Evolutionary conservation across 2,329 filamentous ascomycete species (phyloP).

Genomic region (Bipolaris oryzae): DNA sequence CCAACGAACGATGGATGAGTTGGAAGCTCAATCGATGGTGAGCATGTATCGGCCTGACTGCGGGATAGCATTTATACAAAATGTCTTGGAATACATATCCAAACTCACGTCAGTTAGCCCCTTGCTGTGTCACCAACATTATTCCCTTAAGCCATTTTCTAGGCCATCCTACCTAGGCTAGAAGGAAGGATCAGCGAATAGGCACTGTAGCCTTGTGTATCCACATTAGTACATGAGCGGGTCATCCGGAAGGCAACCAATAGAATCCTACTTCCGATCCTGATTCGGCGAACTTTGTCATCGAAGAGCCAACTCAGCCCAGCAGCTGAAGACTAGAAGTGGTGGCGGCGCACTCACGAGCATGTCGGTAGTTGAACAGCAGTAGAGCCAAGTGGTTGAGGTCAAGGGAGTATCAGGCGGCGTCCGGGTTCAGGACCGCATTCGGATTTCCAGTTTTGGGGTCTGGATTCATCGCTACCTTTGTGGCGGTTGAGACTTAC

Average conservation of each 20-base stretch:
- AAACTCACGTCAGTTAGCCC: slow-evolving; percentile 4
- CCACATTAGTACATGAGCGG: neutral
- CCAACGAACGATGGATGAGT: slow-evolving; percentile 18
- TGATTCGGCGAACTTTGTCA: slow-evolving; percentile 3
- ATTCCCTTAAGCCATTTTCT: slow-evolving; percentile 3
- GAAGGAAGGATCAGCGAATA: slow-evolving; percentile 1
- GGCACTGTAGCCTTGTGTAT: slow-evolving; percentile 1
- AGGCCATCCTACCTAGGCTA: slow-evolving; percentile 1
- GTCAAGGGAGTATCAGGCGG: slow-evolving; percentile 10
- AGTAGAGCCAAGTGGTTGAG: slow-evolving; percentile 13
- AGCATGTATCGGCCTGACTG: slow-evolving; percentile 9
- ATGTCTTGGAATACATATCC: slow-evolving; percentile 1
- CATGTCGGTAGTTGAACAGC: slow-evolving; percentile 21
- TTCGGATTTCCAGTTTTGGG: slow-evolving; percentile 1
- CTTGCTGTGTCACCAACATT: slow-evolving; percentile 7
- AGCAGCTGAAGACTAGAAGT: slow-evolving; percentile 16
- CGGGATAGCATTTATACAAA: slow-evolving; percentile 25
- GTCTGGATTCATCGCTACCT: neutral
- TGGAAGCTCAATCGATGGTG: slow-evolving; percentile 14
- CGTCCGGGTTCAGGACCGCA: slow-evolving; percentile 5
- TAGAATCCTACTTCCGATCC: neutral
- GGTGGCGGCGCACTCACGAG: slow-evolving; percentile 12
- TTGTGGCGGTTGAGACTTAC: slow-evolving; percentile 7
- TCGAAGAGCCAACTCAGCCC: slow-evolving; percentile 5
- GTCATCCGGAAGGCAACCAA: neutral